Base-by-base conservation (phyloP, 257 asterid genomes). In the Nicotiana undulata region DNA sequence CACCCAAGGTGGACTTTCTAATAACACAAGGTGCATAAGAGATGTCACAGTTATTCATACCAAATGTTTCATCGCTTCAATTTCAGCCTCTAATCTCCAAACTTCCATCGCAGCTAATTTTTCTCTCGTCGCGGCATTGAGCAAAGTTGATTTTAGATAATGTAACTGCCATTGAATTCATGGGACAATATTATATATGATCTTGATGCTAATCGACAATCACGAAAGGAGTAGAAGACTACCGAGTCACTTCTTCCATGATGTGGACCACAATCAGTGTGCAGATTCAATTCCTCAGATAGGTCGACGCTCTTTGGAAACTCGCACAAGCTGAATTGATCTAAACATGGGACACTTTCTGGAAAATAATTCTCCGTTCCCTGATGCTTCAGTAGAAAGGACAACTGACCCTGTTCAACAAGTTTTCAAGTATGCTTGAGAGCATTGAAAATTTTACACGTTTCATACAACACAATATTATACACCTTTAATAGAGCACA, bases 371-470 rank as follows among this genome's bases (percentile, higher is more conserved):
- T 80, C 70, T 92, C 84, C 77, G 80, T 70, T 61, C 83, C 83
- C 77, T 86, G 92, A 79, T 90, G 88, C 85, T 90, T 88, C 92
- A 90, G 86, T 85, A 93, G 85, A 88, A 86, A 83, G 72, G 92
- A 92, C 88, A 93, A 85, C 86, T 92, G 96, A 76, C 89, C 94
- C 98, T 93, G 92, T 82, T 84, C 60, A 82, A 82, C 20, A 87
- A 52, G 80, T 61, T 59, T 63, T 58, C 75, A 78, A 52, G 81
- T 76, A 81, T 86, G 83, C 70, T 70, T 79, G 46, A 64, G 31
- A 63, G 80, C 24, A 49, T 46, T 75, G 86, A 79, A 85, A 70
- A 72, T 74, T 76, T 79, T 76, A 67, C 75, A 65, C 15, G 58
- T 44, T 70, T 6, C 77, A 40, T 64, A 77, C 34, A 81, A 28